Evolutionary conservation across 2,329 filamentous ascomycete species (phyloP).

Genomic region (Phaeosphaeriaceae sp.): DNA sequence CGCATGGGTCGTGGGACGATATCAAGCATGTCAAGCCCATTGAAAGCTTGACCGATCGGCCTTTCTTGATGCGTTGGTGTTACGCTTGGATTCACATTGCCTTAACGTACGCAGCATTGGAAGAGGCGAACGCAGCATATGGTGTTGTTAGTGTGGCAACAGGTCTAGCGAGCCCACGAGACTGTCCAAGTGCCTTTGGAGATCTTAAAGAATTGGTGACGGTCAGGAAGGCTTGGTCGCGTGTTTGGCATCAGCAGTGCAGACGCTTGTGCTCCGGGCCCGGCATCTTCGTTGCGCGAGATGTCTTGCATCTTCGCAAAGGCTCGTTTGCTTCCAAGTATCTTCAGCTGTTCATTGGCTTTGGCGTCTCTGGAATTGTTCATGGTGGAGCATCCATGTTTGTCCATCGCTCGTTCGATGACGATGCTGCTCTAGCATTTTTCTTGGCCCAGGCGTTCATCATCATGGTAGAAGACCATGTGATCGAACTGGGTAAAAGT

Average conservation of each 20-base stretch:
- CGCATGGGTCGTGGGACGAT: slow-evolving; percentile 30
- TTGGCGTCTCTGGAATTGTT: slow-evolving; percentile 24
- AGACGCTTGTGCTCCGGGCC: slow-evolving; percentile 27
- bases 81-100: slow-evolving; percentile 29
- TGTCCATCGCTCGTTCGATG: slow-evolving; percentile 14
- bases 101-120: slow-evolving; percentile 24
- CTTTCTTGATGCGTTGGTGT: slow-evolving; percentile 20
- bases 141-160: slow-evolving; percentile 23
- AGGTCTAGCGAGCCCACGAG: slow-evolving; percentile 25
- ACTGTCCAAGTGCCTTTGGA: slow-evolving; percentile 36
- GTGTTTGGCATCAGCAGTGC: slow-evolving; percentile 35
- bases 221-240: slow-evolving; percentile 31
- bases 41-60: neutral
- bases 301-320: slow-evolving; percentile 27
- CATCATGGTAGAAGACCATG: slow-evolving; percentile 40
- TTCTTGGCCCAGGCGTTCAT: slow-evolving; percentile 34
- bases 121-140: slow-evolving; percentile 16
- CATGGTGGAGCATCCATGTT: slow-evolving; percentile 29
- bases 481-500: slow-evolving; percentile 29
- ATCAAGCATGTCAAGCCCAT: slow-evolving; percentile 13
- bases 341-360: slow-evolving; percentile 35
- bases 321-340: slow-evolving; percentile 40
- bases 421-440: slow-evolving; percentile 19
- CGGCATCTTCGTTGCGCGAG: slow-evolving; percentile 21
- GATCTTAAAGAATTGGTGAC: slow-evolving; percentile 21